These are phyloP conservation scores for Obelidium mucronatum DNA, from an alignment of 192 early-diverging fungal species.

Conservation along the genomic window DNA sequence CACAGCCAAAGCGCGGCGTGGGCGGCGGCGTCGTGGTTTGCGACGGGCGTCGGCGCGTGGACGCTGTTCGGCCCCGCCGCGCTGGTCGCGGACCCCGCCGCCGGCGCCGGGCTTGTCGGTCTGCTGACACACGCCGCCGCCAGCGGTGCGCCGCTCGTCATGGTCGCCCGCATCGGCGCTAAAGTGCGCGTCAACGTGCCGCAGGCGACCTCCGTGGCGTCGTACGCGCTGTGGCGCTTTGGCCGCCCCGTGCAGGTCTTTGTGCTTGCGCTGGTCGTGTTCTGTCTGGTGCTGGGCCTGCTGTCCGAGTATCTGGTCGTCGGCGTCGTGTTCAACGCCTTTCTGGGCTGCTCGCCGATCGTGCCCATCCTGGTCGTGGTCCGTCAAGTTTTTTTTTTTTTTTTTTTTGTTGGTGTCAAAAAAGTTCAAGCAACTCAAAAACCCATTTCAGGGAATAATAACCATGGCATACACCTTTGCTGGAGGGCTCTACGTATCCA, in stretches of 20 bases:
- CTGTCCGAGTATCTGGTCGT: conserved; percentile 43
- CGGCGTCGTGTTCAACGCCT: conserved; percentile 41
- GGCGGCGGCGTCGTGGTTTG: conserved; percentile 53
- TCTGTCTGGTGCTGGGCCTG: conserved; percentile 46
- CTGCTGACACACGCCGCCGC: neutral
- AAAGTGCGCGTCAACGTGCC: conserved; percentile 44
- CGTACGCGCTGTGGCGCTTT: conserved; percentile 34
- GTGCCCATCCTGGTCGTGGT: conserved; percentile 49
- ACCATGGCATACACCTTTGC: conserved; percentile 56
- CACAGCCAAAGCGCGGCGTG: conserved; percentile 38
- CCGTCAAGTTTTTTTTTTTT: neutral
- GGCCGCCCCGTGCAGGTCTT: conserved; percentile 46
- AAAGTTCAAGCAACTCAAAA: neutral
- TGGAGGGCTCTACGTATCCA: conserved; percentile 57
- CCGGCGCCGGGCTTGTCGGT: conserved; percentile 18
- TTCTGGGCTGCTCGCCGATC: conserved; percentile 40
- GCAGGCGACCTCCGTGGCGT: conserved; percentile 5
- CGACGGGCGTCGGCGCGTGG: conserved; percentile 51
- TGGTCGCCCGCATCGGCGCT: conserved; percentile 48
- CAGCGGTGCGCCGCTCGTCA: neutral
- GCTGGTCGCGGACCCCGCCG: conserved; percentile 37
- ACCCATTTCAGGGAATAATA: conserved; percentile 40
- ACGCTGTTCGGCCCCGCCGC: conserved; percentile 20
- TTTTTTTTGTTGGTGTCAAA: neutral
- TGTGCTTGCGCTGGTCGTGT: conserved; percentile 46